Conservation (phyloP, 352 stramenopile species). For the Pythium sp. region DNA sequence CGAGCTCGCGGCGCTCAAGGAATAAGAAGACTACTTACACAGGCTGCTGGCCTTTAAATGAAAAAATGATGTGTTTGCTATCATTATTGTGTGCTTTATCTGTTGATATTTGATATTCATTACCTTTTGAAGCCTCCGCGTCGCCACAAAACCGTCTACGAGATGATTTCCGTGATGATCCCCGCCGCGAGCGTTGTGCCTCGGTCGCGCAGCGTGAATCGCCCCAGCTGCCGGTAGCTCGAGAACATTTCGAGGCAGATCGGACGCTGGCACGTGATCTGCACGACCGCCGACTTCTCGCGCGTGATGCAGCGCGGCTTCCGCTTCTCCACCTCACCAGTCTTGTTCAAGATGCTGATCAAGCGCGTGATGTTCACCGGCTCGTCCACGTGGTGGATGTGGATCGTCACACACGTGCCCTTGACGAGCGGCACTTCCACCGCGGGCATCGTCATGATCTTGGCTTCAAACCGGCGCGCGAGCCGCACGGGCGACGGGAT, state of each 20-base stretch:
- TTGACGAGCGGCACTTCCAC: conserved; percentile 86
- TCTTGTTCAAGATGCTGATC: conserved; percentile 71
- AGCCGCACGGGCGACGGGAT: conserved; percentile 72
- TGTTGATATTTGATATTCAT: conserved; percentile 11
- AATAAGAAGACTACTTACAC: conserved; percentile 27
- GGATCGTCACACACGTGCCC: conserved; percentile 77
- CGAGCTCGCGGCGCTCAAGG: conserved; percentile 78
- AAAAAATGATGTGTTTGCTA: conserved; percentile 3
- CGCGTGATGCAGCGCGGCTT: conserved; percentile 85
- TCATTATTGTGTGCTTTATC: background rate
- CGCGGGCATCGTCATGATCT: conserved; percentile 89
- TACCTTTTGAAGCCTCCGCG: background rate
- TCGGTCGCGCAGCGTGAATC: conserved; percentile 82
- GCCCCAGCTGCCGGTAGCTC: conserved; percentile 75
- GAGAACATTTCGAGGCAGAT: conserved; percentile 82
- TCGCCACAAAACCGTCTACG: conserved; percentile 25
- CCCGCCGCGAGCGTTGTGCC: conserved; percentile 81
- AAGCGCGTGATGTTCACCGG: conserved; percentile 77
- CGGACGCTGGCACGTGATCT: conserved; percentile 73
- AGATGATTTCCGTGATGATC: conserved; percentile 81
- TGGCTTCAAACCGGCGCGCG: conserved; percentile 76
- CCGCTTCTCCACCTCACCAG: conserved; percentile 75
- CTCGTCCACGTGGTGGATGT: conserved; percentile 87
- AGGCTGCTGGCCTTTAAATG: background rate
- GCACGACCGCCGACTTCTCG: conserved; percentile 78